Percentiles rank a stretch among this genome's conserved stretches.
These are phyloP conservation scores for Dalbergia oliveri DNA, from an alignment of 306 rosid species.

Conservation along the genomic window DNA sequence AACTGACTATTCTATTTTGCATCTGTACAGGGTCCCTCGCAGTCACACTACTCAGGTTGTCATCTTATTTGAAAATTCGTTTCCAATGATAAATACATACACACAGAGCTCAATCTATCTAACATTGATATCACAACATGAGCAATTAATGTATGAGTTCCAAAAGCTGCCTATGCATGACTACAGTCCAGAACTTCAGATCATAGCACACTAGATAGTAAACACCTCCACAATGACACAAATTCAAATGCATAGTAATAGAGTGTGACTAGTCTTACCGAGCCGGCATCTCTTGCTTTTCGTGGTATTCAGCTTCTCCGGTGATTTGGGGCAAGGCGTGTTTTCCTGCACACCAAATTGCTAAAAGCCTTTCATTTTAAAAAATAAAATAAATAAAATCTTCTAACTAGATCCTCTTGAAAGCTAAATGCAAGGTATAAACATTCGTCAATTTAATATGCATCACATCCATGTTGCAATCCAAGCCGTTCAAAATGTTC, in stretches of 20 bases:
- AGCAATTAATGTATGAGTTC: neutral
- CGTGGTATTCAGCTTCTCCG: constrained; percentile 71
- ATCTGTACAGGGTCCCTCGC: constrained; percentile 20
- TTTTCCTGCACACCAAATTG: constrained; percentile 58
- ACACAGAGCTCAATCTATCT: neutral
- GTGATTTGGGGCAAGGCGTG: constrained; percentile 87
- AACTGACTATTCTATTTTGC: neutral
- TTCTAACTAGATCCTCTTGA: too few species aligned
- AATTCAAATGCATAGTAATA: neutral
- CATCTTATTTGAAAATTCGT: neutral
- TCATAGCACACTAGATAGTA: neutral
- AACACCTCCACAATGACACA: neutral
- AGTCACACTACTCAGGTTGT: neutral
- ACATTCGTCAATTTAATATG: neutral
- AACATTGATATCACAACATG: neutral
- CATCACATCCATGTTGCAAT: constrained; percentile 63
- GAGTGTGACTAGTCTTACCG: constrained; percentile 50
- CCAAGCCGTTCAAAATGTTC: constrained; percentile 53
- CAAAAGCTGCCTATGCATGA: neutral
- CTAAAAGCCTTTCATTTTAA: neutral
- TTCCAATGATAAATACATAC: neutral
- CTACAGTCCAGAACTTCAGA: neutral
- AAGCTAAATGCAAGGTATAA: too few species aligned
- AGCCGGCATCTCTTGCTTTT: constrained; percentile 74
- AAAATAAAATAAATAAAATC: too few species aligned